These are phyloP conservation scores for Venturiaceae sp. DNA, from an alignment of 2,329 filamentous ascomycete species.

Conservation along the genomic window DNA sequence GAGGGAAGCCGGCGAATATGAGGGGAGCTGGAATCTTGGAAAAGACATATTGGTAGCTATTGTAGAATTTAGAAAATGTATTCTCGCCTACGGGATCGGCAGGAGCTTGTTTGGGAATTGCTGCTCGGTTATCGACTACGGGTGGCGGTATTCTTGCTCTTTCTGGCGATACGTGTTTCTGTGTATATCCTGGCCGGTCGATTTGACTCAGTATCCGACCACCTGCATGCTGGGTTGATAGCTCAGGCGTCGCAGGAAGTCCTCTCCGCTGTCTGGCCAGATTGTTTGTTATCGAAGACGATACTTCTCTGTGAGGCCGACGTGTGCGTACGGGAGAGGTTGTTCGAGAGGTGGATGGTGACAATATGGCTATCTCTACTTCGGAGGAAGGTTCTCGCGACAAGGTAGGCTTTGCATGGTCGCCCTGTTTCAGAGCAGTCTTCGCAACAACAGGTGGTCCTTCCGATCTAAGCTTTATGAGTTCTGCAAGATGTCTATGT, in stretches of 20 bases:
- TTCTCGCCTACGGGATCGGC: slow-evolving; percentile 46
- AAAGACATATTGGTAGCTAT: slow-evolving; percentile 78
- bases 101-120: slow-evolving; percentile 18
- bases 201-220: slow-evolving; percentile 44
- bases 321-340: slow-evolving; percentile 28
- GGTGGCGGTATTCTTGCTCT: neutral
- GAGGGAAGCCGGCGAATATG: slow-evolving; percentile 83
- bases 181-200: slow-evolving; percentile 5
- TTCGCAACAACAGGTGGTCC: slow-evolving; percentile 5
- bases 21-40: slow-evolving; percentile 82
- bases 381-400: neutral
- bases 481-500: slow-evolving; percentile 71
- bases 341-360: slow-evolving; percentile 12
- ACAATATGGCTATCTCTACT: neutral
- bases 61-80: slow-evolving; percentile 85
- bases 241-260: slow-evolving; percentile 11
- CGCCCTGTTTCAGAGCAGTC: slow-evolving; percentile 4
- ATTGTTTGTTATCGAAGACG: slow-evolving; percentile 81
- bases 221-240: slow-evolving; percentile 64
- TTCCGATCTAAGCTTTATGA: slow-evolving; percentile 46
- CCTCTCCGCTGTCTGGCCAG: slow-evolving; percentile 45
- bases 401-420: neutral
- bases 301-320: slow-evolving; percentile 53
- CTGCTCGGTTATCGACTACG: slow-evolving; percentile 18
- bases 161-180: slow-evolving; percentile 7